Evolutionary conservation across 2,329 filamentous ascomycete genomes (phyloP), one percentile per base, ranked within the genome.

Genomic region (Reticulascus tulasneorum): DNA sequence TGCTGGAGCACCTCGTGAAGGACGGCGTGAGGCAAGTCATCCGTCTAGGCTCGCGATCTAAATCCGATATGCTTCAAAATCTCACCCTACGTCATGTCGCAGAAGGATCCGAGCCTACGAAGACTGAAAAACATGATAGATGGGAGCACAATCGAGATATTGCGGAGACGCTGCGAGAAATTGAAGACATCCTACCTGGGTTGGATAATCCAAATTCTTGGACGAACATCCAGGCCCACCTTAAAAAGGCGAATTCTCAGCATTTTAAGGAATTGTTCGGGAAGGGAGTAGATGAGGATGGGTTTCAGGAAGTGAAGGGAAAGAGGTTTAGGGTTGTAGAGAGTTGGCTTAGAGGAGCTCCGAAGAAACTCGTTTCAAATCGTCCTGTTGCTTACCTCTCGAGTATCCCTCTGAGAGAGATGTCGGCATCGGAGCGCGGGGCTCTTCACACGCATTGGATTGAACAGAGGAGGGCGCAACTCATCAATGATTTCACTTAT

Each of bases 41-140:
- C 18, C 76, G 82, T 0, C 74, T 86, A 6, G 82, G 82, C 0
- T 69, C 66, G 1, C 67, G 67, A 12, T 78, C 70, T 2, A 76
- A 78, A 39, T 79, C 75, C 0, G 66, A 73, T 20, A 47, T 56
- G 2, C 55, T 86, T 1, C 49, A 69, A 8, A 49, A 50, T 0
- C 51, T 71, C n/a, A 81, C 76, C 36, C 63, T 84, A 6, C 58
- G 66, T 1, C 39, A 46, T 0, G 55, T 74, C 5, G 49, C 49
- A 2, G 41, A 50, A 11, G 36, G 44, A 1, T 47, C 54, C 7
- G 46, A 50, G 2, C 52, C 55, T 9, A 75, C 69, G 2, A 63
- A 53, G n/a, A 39, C 53, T 0, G 65, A 72, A 40, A 65, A 56
- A 19, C 42, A 38, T 0, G 45, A 48, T 0, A 18, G 60, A 2